Percentiles rank a stretch among this genome's conserved stretches.
Conservation (phyloP, 768 basidiomycete genomes). For the Agrocybe chaxingu region DNA sequence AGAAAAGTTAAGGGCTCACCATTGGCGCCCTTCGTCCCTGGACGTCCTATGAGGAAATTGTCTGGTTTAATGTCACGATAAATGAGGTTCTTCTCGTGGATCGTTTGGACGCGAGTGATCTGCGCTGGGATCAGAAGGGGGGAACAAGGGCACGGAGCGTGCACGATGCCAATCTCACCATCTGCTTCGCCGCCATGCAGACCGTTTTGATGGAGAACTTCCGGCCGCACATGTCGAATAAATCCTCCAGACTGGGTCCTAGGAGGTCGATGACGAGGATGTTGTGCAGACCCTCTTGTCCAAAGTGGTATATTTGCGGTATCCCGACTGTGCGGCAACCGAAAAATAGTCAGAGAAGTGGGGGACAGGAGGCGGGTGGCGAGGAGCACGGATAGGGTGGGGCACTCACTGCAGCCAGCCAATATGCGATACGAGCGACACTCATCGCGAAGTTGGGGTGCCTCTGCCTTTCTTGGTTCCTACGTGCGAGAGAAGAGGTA, state of each 20-base stretch:
- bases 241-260: conserved; percentile 93
- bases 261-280: conserved; percentile 98
- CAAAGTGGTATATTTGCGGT: conserved; percentile 99
- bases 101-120: conserved; percentile 94
- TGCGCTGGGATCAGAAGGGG: conserved; percentile 25
- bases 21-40: conserved; percentile 87
- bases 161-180: conserved; percentile 46
- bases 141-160: conserved; percentile 5
- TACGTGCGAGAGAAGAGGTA: conserved; percentile 25
- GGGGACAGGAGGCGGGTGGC: conserved; percentile 9
- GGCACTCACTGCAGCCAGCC: conserved; percentile 79
- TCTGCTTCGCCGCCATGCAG: conserved; percentile 98
- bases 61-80: conserved; percentile 99
- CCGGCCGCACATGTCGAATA: conserved; percentile 98
- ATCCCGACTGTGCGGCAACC: conserved; percentile 72
- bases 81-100: conserved; percentile 99
- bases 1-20: conserved; percentile 38
- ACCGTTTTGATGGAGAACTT: conserved; percentile 98
- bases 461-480: conserved; percentile 93
- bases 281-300: conserved; percentile 97
- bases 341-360: conserved; percentile 6
- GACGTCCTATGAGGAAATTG: conserved; percentile 96
- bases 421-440: conserved; percentile 95
- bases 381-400: conserved; percentile 11
- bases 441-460: conserved; percentile 96